Evolutionary conservation across 768 basidiomycete species (phyloP).

Genomic region (Mycena polygramma): DNA sequence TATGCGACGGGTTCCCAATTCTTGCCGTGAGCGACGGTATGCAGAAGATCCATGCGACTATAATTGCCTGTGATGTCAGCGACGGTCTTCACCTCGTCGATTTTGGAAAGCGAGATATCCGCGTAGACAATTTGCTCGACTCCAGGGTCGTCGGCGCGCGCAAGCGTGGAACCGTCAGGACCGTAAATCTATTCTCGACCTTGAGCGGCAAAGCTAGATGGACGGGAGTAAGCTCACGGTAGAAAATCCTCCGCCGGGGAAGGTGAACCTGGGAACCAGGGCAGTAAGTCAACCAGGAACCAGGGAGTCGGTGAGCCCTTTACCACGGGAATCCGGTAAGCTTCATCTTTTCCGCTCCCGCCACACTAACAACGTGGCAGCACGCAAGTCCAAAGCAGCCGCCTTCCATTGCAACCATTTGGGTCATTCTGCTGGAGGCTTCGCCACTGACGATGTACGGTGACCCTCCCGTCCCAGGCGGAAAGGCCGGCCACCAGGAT

Average conservation of each 20-base stretch:
- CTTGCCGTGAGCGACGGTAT: slow-evolving; percentile 44
- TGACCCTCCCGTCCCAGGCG: slow-evolving; percentile 42
- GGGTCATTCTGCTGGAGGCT: slow-evolving; percentile 47
- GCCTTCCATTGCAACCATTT: slow-evolving; percentile 47
- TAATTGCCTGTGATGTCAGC: slow-evolving; percentile 47
- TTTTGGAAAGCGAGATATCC: slow-evolving; percentile 46
- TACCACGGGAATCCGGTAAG: slow-evolving; percentile 44
- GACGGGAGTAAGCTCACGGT: slow-evolving; percentile 26
- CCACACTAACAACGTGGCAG: slow-evolving; percentile 46
- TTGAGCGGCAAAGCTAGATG: neutral
- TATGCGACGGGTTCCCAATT: slow-evolving; percentile 44
- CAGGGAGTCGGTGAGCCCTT: too few species aligned
- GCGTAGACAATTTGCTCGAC: slow-evolving; percentile 46
- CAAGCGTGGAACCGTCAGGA: slow-evolving; percentile 45
- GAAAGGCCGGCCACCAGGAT: slow-evolving; percentile 49
- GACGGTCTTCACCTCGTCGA: slow-evolving; percentile 45
- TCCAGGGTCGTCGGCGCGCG: slow-evolving; percentile 42
- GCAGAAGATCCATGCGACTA: slow-evolving; percentile 44
- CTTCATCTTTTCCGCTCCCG: slow-evolving; percentile 47
- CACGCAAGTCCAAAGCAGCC: slow-evolving; percentile 47
- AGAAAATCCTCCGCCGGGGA: slow-evolving; percentile 46
- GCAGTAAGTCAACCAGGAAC: too few species aligned
- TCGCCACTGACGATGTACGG: slow-evolving; percentile 48
- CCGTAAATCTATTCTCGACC: slow-evolving; percentile 44
- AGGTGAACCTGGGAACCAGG: slow-evolving; percentile 34